These are phyloP conservation scores for Vaccinium corymbosum DNA, from an alignment of 148 eudicot species.

Conservation along the genomic window DNA sequence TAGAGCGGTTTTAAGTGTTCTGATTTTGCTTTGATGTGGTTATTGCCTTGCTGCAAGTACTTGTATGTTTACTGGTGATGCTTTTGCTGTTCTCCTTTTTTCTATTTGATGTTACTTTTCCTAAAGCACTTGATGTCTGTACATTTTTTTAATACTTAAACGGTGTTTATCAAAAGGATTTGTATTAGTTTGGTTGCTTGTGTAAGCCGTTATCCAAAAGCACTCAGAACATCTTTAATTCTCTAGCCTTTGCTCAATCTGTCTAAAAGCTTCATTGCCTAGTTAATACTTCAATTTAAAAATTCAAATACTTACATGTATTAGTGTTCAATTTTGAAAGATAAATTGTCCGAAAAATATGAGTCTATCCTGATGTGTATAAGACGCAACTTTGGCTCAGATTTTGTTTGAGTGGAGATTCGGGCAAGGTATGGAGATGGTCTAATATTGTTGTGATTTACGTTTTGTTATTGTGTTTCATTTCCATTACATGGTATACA, in stretches of 20 bases:
- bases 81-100: neutral
- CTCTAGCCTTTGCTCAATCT: neutral
- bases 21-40: neutral
- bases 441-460: neutral
- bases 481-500: neutral
- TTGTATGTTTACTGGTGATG: neutral
- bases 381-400: neutral
- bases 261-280: neutral
- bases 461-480: neutral
- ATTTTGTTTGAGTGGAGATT: neutral
- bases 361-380: neutral
- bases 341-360: neutral
- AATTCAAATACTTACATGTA: neutral
- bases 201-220: neutral
- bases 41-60: neutral
- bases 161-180: neutral
- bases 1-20: neutral
- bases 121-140: neutral
- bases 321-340: neutral
- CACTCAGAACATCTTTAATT: neutral
- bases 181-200: neutral
- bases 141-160: neutral
- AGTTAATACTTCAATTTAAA: neutral
- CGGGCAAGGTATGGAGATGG: neutral
- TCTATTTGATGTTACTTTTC: neutral